Evolutionary conservation across 1,284 basidiomycete species (phyloP).

Genomic region (Schizopora paradoxa): DNA sequence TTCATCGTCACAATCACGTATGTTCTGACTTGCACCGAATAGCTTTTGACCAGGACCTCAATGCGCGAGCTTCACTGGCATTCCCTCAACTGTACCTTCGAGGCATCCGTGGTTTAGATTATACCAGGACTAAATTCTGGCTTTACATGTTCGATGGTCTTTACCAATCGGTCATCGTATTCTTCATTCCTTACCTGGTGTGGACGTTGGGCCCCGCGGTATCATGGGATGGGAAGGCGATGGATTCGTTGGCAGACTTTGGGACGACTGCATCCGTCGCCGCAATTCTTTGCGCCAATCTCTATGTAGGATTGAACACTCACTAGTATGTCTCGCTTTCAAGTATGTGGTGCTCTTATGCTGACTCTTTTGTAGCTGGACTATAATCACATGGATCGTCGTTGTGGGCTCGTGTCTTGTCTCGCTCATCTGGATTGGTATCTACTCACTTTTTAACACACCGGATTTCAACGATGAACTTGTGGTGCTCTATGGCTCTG

Average conservation of each 20-base stretch:
- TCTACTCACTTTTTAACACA: slow-evolving; percentile 75
- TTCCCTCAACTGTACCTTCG: slow-evolving; percentile 93
- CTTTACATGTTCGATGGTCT: slow-evolving; percentile 91
- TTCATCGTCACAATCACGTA: slow-evolving; percentile 11
- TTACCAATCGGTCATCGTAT: slow-evolving; percentile 88
- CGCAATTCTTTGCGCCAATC: slow-evolving; percentile 84
- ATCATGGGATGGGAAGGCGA: slow-evolving; percentile 70
- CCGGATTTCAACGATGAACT: slow-evolving; percentile 73
- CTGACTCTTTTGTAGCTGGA: slow-evolving; percentile 60
- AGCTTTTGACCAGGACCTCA: slow-evolving; percentile 96
- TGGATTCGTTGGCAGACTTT: slow-evolving; percentile 80
- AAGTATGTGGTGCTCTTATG: slow-evolving; percentile 12
- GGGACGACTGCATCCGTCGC: slow-evolving; percentile 89
- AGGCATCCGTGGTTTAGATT: slow-evolving; percentile 89
- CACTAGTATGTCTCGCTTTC: slow-evolving; percentile 59
- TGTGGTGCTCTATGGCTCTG: slow-evolving; percentile 65
- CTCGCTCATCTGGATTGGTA: slow-evolving; percentile 79
- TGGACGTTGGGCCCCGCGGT: slow-evolving; percentile 61
- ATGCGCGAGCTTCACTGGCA: slow-evolving; percentile 83
- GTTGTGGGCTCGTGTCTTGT: slow-evolving; percentile 75
- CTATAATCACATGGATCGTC: slow-evolving; percentile 77
- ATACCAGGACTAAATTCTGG: slow-evolving; percentile 92
- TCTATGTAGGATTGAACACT: slow-evolving; percentile 84
- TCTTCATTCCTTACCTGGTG: slow-evolving; percentile 83
- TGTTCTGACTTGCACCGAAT: slow-evolving; percentile 8